A percentile compares a stretch with the other conserved stretches of the same genome.
phyloP scores from a whole-genome alignment of 2,329 filamentous ascomycete species.

The Xylaria sp. region DNA sequence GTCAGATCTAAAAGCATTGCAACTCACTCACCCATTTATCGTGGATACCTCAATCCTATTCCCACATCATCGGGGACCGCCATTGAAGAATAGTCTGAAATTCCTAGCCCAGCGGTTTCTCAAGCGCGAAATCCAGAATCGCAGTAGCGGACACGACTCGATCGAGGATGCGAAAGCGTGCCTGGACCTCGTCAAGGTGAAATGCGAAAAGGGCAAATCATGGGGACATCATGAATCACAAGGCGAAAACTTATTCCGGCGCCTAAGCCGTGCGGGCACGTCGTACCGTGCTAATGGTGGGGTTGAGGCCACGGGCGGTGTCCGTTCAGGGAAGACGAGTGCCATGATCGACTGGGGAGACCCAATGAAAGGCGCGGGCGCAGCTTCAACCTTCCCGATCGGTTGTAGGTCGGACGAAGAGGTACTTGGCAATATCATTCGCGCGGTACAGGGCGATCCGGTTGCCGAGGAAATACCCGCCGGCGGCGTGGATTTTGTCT shows the following conservation, averaged over 20 bases:
- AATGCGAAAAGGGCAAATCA: slow-evolving; percentile 87
- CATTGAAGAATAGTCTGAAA: slow-evolving; percentile 88
- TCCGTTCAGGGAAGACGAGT: slow-evolving; percentile 64
- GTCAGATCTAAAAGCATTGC: slow-evolving; percentile 82
- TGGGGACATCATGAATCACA: slow-evolving; percentile 84
- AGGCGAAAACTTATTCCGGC: slow-evolving; percentile 87
- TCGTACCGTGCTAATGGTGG: slow-evolving; percentile 67
- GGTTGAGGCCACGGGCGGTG: slow-evolving; percentile 59
- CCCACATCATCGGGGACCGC: slow-evolving; percentile 86
- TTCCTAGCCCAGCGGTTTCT: slow-evolving; percentile 88
- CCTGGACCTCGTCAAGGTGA: slow-evolving; percentile 90
- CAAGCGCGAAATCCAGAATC: slow-evolving; percentile 84
- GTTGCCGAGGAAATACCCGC: slow-evolving; percentile 62
- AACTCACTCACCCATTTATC: slow-evolving; percentile 88
- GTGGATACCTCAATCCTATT: slow-evolving; percentile 91
- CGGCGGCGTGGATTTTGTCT: slow-evolving; percentile 70
- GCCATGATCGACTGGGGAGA: slow-evolving; percentile 92
- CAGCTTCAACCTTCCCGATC: slow-evolving; percentile 61
- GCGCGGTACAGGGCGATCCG: slow-evolving; percentile 63
- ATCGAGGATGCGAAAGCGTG: slow-evolving; percentile 91
- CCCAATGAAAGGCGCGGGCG: slow-evolving; percentile 64
- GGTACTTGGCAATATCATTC: slow-evolving; percentile 59
- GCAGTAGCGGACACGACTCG: slow-evolving; percentile 79
- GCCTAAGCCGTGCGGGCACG: slow-evolving; percentile 69
- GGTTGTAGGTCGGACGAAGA: slow-evolving; percentile 66